phyloP scores from a whole-genome alignment of 2,329 filamentous ascomycete genomes.

The Trichoderma polysporum region DNA sequence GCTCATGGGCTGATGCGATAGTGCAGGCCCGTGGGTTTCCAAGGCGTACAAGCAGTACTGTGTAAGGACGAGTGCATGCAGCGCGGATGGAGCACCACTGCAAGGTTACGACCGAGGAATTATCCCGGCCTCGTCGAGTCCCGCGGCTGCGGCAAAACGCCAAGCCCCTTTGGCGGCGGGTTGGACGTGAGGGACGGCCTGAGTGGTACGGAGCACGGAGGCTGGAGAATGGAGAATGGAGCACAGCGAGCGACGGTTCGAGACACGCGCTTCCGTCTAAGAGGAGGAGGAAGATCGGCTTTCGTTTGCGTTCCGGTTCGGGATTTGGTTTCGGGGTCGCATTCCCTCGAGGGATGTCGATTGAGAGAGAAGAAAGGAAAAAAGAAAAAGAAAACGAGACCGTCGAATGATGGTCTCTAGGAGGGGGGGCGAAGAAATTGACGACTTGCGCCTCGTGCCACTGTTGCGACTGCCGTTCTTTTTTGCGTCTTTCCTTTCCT shows the following conservation, averaged over 20 bases:
- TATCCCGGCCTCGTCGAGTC: constrained; percentile 5
- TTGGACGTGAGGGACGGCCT: background rate
- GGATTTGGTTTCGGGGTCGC: background rate
- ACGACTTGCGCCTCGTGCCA: constrained; percentile 6
- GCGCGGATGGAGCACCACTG: background rate
- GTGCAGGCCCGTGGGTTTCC: constrained; percentile 7
- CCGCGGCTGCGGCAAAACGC: constrained; percentile 15
- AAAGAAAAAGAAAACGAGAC: background rate
- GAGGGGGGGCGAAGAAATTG: constrained; percentile 4
- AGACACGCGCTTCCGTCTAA: background rate
- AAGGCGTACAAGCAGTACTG: background rate
- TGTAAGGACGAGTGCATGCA: background rate
- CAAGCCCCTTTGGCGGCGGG: constrained; percentile 6
- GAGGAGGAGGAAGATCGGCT: background rate
- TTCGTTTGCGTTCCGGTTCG: background rate
- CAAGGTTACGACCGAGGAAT: background rate
- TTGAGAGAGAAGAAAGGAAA: background rate
- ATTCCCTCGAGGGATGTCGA: background rate
- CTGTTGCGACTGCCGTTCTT: constrained; percentile 5
- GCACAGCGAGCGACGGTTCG: background rate
- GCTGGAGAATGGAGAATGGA: background rate
- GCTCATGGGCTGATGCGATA: constrained; percentile 13
- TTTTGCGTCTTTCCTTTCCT: constrained; percentile 6
- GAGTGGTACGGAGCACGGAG: constrained; percentile 10
- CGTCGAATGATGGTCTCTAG: background rate